Evolutionary conservation across 192 early-diverging fungal species (phyloP).

Genomic region (Fimicolochytrium jonesii): DNA sequence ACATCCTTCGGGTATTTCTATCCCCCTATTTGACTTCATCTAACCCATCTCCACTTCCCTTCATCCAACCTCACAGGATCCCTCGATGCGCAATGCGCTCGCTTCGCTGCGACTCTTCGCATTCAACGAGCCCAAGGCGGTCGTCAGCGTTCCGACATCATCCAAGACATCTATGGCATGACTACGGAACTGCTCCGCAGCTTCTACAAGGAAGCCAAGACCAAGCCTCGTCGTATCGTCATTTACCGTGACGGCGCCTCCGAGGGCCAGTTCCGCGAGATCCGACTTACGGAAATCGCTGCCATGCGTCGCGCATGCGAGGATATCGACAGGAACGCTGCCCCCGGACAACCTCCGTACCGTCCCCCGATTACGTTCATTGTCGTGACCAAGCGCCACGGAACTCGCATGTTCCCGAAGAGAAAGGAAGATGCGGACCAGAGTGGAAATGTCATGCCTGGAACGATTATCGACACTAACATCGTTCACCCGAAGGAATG

Average conservation of each 20-base stretch:
- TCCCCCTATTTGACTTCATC: background rate
- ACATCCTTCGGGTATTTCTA: no score
- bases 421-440: conserved; percentile 54
- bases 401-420: conserved; percentile 68
- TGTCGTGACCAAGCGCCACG: conserved; percentile 53
- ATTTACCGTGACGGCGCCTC: conserved; percentile 67
- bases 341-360: conserved; percentile 11
- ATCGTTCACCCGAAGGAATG: conserved; percentile 76
- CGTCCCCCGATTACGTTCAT: conserved; percentile 44
- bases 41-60: background rate
- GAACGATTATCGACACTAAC: conserved; percentile 71
- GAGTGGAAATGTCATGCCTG: conserved; percentile 77
- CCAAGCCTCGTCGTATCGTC: conserved; percentile 42
- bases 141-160: conserved; percentile 46
- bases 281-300: conserved; percentile 39
- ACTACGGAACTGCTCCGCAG: conserved; percentile 27
- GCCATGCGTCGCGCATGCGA: conserved; percentile 44
- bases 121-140: conserved; percentile 42
- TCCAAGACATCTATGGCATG: conserved; percentile 41
- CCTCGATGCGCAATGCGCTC: conserved; percentile 16
- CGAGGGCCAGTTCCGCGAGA: conserved; percentile 50
- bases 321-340: conserved; percentile 12
- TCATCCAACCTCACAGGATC: background rate
- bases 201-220: conserved; percentile 27
- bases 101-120: conserved; percentile 38